Conservation (phyloP, 2,329 filamentous ascomycete genomes). For the Penicillium concentricum region DNA sequence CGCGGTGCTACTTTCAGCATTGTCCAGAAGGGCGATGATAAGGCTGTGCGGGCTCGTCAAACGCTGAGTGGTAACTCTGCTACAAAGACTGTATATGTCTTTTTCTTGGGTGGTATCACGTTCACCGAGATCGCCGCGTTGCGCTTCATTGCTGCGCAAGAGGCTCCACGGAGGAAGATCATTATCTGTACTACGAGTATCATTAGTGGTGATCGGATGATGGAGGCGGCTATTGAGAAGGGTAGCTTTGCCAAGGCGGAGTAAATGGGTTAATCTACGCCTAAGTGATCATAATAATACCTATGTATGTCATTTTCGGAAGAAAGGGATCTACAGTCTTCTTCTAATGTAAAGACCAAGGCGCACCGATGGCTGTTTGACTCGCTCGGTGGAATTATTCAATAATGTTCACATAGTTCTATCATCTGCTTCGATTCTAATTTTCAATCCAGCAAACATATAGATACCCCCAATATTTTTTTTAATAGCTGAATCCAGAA, state of each 20-base stretch:
- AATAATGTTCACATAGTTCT: neutral
- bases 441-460: neutral
- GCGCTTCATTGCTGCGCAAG: constrained; percentile 81
- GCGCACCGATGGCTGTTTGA: neutral
- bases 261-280: constrained; percentile 7
- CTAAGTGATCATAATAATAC: neutral
- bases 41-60: constrained; percentile 81
- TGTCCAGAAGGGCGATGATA: constrained; percentile 87
- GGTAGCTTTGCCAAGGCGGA: constrained; percentile 54
- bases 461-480: neutral
- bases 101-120: constrained; percentile 94
- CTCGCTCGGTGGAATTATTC: neutral
- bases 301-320: neutral
- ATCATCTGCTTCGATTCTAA: neutral
- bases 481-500: constrained; percentile 46
- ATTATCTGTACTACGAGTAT: constrained; percentile 92
- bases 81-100: constrained; percentile 88
- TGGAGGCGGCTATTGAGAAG: constrained; percentile 79
- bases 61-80: constrained; percentile 72
- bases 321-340: neutral
- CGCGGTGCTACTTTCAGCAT: constrained; percentile 89
- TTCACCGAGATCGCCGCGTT: constrained; percentile 95
- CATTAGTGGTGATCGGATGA: constrained; percentile 83
- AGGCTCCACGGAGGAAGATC: constrained; percentile 77
- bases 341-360: neutral